phyloP scores from a whole-genome alignment of 208 protist species.

The Acanthamoeba sp. region DNA sequence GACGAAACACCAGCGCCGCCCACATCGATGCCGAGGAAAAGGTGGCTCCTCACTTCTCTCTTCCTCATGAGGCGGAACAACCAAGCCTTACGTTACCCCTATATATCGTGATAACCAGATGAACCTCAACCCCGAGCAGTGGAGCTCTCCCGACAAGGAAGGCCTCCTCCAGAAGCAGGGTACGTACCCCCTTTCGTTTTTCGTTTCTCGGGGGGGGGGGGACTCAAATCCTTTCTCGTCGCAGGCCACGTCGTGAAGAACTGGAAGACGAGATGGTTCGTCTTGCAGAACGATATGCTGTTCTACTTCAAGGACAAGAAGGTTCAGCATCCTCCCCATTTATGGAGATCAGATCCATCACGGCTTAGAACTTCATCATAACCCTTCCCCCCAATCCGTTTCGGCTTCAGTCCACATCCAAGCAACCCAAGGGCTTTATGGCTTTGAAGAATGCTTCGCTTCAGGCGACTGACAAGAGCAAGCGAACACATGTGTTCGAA shows the following conservation, averaged over 20 bases:
- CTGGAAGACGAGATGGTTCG: constrained; percentile 52
- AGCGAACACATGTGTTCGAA: constrained; percentile 41
- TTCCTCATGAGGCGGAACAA: background rate
- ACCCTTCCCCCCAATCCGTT: background rate
- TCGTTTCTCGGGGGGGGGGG: too few relatives aligned
- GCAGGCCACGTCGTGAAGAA: constrained; percentile 56
- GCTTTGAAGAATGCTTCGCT: constrained; percentile 19
- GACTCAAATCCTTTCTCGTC: background rate
- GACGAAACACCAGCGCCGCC: constrained; percentile 38
- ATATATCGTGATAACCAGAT: background rate
- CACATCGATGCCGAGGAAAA: constrained; percentile 38
- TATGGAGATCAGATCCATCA: background rate
- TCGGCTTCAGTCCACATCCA: background rate
- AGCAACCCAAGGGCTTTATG: constrained; percentile 53
- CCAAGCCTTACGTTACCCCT: background rate
- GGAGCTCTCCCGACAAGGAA: constrained; percentile 26
- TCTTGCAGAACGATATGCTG: constrained; percentile 52
- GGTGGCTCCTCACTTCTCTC: background rate
- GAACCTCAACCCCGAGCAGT: constrained; percentile 34
- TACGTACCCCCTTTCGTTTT: background rate
- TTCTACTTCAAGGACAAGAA: constrained; percentile 70
- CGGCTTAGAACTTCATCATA: background rate
- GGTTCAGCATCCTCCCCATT: background rate
- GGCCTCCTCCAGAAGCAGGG: constrained; percentile 59
- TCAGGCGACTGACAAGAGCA: background rate